These are phyloP conservation scores for Cyclotella sp. DNA, from an alignment of 108 stramenopile genomes.

Conservation along the genomic window DNA sequence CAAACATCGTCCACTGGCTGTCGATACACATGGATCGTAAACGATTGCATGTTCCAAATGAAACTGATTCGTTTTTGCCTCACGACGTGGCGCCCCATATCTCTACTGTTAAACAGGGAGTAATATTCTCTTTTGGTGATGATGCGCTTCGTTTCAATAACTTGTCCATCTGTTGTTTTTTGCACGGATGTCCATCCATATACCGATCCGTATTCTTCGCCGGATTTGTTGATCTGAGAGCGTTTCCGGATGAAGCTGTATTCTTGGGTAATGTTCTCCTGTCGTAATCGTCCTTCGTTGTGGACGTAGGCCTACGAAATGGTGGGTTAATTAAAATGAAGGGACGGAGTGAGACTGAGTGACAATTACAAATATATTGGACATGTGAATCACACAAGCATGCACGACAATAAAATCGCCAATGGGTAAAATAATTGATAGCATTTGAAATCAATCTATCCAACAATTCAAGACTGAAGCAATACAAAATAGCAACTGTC, in stretches of 20 bases:
- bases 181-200: conserved; percentile 82
- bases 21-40: conserved; percentile 76
- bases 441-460: neutral
- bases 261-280: conserved; percentile 48
- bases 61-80: conserved; percentile 80
- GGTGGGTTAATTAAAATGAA: neutral
- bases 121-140: conserved; percentile 81
- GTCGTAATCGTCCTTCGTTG: conserved; percentile 38
- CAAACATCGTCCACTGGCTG: conserved; percentile 65
- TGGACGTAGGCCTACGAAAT: conserved; percentile 37
- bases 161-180: conserved; percentile 58
- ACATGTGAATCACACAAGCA: too few relatives aligned
- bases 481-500: neutral
- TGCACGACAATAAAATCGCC: too few relatives aligned
- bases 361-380: too few relatives aligned
- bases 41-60: conserved; percentile 77
- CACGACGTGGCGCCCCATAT: conserved; percentile 73
- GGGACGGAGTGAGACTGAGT: neutral
- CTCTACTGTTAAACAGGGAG: conserved; percentile 63
- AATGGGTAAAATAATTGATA: too few relatives aligned
- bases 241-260: conserved; percentile 86
- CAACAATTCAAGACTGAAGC: neutral
- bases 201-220: conserved; percentile 52
- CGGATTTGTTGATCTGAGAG: conserved; percentile 52
- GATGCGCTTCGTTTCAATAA: conserved; percentile 82